Conservation (phyloP, 805 yeast species). For the Ogataea trehaloabstinens region DNA sequence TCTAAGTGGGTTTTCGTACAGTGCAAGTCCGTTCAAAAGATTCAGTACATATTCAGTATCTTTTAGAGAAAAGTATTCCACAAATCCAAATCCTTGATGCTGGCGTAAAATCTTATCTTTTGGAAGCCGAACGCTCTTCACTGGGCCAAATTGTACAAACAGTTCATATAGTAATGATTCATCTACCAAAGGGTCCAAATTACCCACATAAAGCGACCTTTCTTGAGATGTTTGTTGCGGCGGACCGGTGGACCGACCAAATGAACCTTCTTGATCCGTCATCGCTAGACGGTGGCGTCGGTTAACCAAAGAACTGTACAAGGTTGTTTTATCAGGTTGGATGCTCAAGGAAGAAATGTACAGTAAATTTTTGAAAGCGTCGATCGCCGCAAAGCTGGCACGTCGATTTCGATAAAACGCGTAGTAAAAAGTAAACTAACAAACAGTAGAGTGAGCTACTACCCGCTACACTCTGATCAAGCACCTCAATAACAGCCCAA, state of each 20-base stretch:
- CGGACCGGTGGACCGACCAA: too few species aligned
- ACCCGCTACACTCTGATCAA: too few species aligned
- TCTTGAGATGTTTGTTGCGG: conserved; percentile 41
- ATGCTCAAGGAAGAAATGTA: too few species aligned
- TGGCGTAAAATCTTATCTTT: conserved; percentile 66
- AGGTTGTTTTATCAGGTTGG: too few species aligned
- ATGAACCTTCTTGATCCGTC: too few species aligned
- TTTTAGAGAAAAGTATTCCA: conserved; percentile 55
- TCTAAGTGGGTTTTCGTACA: conserved; percentile 61
- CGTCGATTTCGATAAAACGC: too few species aligned
- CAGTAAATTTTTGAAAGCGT: too few species aligned
- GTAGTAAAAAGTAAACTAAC: too few species aligned
- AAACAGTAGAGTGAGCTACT: too few species aligned
- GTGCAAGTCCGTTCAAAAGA: conserved; percentile 55
- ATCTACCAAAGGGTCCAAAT: conserved; percentile 71
- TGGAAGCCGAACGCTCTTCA: conserved; percentile 69
- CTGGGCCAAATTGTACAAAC: conserved; percentile 81
- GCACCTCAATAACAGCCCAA: too few species aligned
- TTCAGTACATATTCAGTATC: conserved; percentile 73
- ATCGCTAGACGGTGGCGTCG: too few species aligned
- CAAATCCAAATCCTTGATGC: conserved; percentile 89
- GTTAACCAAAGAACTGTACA: too few species aligned
- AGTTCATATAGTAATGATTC: conserved; percentile 77
- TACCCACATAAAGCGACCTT: conserved; percentile 76
- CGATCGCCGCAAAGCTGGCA: neutral